Evolutionary conservation across 805 yeast genomes (phyloP), one percentile per base, ranked within the genome.

Genomic region (Barnettozyma sucrosica): DNA sequence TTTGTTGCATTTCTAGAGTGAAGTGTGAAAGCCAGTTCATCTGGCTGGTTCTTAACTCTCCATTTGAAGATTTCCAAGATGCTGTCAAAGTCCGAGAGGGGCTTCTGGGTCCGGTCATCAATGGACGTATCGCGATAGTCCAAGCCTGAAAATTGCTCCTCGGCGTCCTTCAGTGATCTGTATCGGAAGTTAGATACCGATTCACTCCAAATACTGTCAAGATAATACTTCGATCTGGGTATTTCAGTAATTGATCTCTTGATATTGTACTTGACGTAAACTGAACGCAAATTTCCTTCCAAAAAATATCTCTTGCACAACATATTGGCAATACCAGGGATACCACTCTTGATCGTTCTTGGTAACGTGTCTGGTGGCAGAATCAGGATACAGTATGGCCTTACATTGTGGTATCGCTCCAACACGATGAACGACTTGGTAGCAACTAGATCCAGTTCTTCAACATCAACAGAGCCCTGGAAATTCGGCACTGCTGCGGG

Each of bases 261-360:
- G 21, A 85, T 73, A 51, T 83, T 83, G 61, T 89, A 93, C 59
- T 87, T 89, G 45, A 89, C 89, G 65, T 80, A 90, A 24, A 79
- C 82, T 0, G 95, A 82, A n/a, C 79, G 74, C 20, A 93, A 67
- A n/a, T 76, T 71, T 2, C 98, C 98, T 54, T 81, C 85, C 37
- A 81, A 71, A 61, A 89, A 89, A 54, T 79, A 76, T 54, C 82
- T 79, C 58, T 83, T 87, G 66, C 86, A 89, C 58, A 81, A 75
- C 85, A 81, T 87, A 56, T 90, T 93, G 0, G 98, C 98, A 52
- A 93, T 85, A 56, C 93, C 98, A 19, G 88, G 73, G 8, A 97
- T 83, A 20, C 96, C 96, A 64, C 87, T 81, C 55, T 93, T 71
- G 58, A 81, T 71, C 28, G 95, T 83, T 59, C 96, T 78, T 4